These are phyloP conservation scores for Chlorella sorokiniana DNA, from an alignment of 139 green algal genomes.

Conservation along the genomic window DNA sequence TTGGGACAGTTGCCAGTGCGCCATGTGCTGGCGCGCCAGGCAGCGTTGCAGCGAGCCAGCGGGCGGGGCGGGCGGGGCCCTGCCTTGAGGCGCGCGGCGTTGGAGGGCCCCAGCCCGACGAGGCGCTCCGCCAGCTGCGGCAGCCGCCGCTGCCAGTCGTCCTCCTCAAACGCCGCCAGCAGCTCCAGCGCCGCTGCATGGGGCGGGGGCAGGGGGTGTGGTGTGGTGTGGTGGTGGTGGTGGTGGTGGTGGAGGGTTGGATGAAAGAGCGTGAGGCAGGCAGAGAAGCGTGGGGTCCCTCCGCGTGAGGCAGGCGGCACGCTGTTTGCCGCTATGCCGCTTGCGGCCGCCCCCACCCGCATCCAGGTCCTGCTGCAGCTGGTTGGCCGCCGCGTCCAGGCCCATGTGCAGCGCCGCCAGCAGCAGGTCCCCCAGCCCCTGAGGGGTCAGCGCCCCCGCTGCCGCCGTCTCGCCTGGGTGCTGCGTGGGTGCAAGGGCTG, in stretches of 20 bases:
- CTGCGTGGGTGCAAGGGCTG: not conserved
- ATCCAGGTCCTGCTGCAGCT: constrained; percentile 17
- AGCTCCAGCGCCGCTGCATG: not conserved
- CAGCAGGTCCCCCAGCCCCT: constrained; percentile 11
- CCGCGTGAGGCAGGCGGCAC: no score
- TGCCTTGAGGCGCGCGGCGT: constrained; percentile 1
- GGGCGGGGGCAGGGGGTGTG: not conserved
- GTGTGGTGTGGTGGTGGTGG: not conserved
- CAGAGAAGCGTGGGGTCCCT: no score
- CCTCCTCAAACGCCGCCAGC: constrained; percentile 22
- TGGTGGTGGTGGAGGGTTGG: no score
- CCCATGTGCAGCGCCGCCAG: constrained; percentile 15
- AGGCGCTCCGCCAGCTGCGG: constrained; percentile 23
- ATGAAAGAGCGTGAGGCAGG: no score
- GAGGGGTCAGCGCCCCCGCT: not conserved
- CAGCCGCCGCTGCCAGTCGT: constrained; percentile 31
- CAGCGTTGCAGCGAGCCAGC: not conserved
- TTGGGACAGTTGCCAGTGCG: not conserved
- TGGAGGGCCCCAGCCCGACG: constrained; percentile 10
- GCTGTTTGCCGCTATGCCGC: no score
- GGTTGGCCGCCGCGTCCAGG: constrained; percentile 14
- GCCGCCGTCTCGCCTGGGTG: not conserved
- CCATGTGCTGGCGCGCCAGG: not conserved
- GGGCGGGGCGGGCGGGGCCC: not conserved
- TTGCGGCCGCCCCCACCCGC: not conserved